Evolutionary conservation across 805 yeast species (phyloP).

Genomic region (Isabelozyma heimii): DNA sequence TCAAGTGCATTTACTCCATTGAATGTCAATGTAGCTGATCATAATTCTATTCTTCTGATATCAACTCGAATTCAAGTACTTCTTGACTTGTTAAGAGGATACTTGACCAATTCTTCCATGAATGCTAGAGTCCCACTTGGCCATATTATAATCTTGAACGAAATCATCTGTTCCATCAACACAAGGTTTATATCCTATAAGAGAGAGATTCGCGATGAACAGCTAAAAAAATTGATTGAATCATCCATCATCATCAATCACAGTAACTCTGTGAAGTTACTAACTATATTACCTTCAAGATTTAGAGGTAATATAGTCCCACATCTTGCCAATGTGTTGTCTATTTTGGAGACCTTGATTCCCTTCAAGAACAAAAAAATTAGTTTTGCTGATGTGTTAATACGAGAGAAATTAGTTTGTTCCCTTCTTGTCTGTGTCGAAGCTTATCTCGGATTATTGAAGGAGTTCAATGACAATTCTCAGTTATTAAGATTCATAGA

Average conservation of each 20-base stretch:
- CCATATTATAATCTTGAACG: constrained; percentile 46
- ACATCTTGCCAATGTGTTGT: constrained; percentile 48
- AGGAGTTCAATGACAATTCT: constrained; percentile 47
- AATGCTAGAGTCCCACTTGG: constrained; percentile 67
- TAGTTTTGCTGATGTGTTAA: constrained; percentile 27
- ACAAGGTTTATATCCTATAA: constrained; percentile 53
- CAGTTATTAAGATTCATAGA: constrained; percentile 57
- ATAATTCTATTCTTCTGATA: constrained; percentile 49
- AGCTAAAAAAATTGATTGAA: constrained; percentile 43
- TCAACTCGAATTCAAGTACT: constrained; percentile 51
- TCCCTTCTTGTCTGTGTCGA: constrained; percentile 28
- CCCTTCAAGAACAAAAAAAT: constrained; percentile 46
- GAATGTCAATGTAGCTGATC: constrained; percentile 56
- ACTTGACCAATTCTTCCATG: constrained; percentile 48
- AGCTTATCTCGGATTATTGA: constrained; percentile 30
- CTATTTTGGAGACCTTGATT: constrained; percentile 55
- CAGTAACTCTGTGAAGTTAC: constrained; percentile 40
- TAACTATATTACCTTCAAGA: constrained; percentile 31
- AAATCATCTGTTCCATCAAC: constrained; percentile 55
- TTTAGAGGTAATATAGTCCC: constrained; percentile 44
- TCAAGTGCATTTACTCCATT: constrained; percentile 44
- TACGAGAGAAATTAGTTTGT: constrained; percentile 40
- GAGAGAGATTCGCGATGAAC: constrained; percentile 56
- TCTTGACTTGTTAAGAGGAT: constrained; percentile 38
- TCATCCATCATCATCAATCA: constrained; percentile 46